Base-by-base conservation (phyloP, 2,329 filamentous ascomycete genomes). In the Lasiodiplodia gonubiensis region DNA sequence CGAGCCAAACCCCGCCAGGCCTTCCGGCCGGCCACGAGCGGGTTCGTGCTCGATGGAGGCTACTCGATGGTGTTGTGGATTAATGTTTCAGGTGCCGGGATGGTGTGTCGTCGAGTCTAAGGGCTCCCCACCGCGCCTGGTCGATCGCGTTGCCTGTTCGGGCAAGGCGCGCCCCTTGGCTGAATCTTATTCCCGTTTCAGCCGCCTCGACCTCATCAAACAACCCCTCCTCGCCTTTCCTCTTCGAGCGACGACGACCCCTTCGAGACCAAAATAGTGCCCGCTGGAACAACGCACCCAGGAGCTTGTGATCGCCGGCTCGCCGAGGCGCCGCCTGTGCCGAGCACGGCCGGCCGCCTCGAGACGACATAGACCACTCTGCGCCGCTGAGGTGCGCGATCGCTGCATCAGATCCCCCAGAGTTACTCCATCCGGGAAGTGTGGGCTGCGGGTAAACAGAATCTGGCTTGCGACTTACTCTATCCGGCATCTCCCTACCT, bases 171-270 rank as follows among this genome's bases (percentile, higher is more conserved):
- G 57, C 27, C 25, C 8, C 57, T 35, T 33, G 39, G 39, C 39
- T 21, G 39, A 49, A 61, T 18, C 57, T 61, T 48, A 61, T 33
- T 48, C 35, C 39, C 39, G 57, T 61, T 61, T 61, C 57, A 61
- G 39, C 25, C n/a, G 16, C 55, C 35, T 46, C 55, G n/a, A 4
- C 57, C 57, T 61, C 57, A 61, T 61, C 57, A 61, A 61, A 61
- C 39, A 33, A 30, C 35, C 23, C n/a, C 23, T 33, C 39, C 35
- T 12, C n/a, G 14, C 25, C 25, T 49, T 61, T 30, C 57, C 57
- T 18, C 7, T 48, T 60, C 39, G 8, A 18, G 57, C 57, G 4
- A n/a, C n/a, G n/a, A n/a, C n/a, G n/a, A 7, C 30, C 18, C 39
- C 57, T 27, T 33, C 57, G 27, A n/a, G n/a, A 10, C 57, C 10